Evolutionary conservation across 345 rosid genomes (phyloP).

Genomic region (Trapa incisa): DNA sequence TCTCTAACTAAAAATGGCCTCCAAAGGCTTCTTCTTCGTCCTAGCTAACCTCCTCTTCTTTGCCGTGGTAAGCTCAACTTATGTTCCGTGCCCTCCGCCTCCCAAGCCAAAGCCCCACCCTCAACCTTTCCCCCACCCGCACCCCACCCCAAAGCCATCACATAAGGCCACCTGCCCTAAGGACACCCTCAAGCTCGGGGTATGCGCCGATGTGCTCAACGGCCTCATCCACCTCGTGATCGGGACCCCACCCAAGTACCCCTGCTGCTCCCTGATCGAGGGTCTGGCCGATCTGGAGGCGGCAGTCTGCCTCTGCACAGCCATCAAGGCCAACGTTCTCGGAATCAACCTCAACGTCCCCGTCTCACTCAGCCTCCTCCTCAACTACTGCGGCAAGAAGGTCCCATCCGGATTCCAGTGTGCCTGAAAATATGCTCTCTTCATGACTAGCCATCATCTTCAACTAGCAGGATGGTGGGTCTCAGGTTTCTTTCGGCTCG

Average conservation of each 20-base stretch:
- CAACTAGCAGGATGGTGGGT: no score
- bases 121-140: neutral
- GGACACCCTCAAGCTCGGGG: conserved; percentile 42
- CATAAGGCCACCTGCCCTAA: conserved; percentile 19
- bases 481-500: no score
- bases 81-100: conserved; percentile 26
- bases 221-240: conserved; percentile 19
- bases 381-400: conserved; percentile 39
- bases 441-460: no score
- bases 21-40: conserved; percentile 35
- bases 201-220: conserved; percentile 30
- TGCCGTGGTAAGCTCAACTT: conserved; percentile 49
- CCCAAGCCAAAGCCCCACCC: conserved; percentile 14
- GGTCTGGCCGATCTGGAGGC: conserved; percentile 52
- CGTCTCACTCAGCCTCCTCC: conserved; percentile 38
- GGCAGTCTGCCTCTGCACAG: conserved; percentile 57
- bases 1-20: conserved; percentile 7
- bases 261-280: conserved; percentile 42
- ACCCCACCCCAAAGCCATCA: neutral
- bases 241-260: conserved; percentile 26
- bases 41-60: conserved; percentile 53
- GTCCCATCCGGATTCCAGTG: conserved; percentile 40
- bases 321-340: conserved; percentile 36
- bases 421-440: conserved; percentile 7
- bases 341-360: conserved; percentile 48